Evolutionary conservation across 1,139 yeast species (phyloP), one percentile per base, ranked within the genome.

Genomic region (Scheffersomyces titani): DNA sequence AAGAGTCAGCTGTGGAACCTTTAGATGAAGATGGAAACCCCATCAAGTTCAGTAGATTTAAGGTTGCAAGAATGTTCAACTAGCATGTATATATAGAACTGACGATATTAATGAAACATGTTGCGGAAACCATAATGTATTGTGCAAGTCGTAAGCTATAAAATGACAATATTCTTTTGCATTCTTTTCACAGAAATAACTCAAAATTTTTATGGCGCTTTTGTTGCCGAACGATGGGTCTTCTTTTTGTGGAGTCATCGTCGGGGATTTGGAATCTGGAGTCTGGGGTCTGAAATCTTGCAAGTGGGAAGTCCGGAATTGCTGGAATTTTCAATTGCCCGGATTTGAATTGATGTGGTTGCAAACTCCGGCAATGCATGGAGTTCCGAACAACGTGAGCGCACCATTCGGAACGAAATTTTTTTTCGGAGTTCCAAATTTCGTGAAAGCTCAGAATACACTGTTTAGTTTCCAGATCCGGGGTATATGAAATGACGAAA

Each of bases 11-110:
- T 59, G 68, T 85, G 19, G 96, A 89, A 64, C 92, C 92, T 0
- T 74, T 89, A n/a, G 93, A 90, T 63, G 89, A 86, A 58, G 70
- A 76, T 47, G 92, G 91, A 0, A 82, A 85, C 54, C 85, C 86
- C 0, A 64, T 82, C 13, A 85, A 77, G 60, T 73, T 84, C 1
- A 90, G 96, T 65, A 74, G 92, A 54, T 91, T 91, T 70, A 89
- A 80, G 64, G 84, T 89, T n/a, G 87, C 89, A 19, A 71, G 78
- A 53, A 56, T 70, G 56, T 52, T 49, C 24, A 51, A 47, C 44
- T 19, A 44, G 49, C 20, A 19, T 19, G n/a, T 21, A 47, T 30
- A 9, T 30, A 47, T 30, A 20, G 18, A 50, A 18, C 9, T 30
- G 40, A 19, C 49, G n/a, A 19, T 19, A 47, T 13, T 47, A 47